Percentiles rank a stretch among this genome's conserved stretches.
Conservation (phyloP, 768 basidiomycete genomes). For the Mycena vitilis region DNA sequence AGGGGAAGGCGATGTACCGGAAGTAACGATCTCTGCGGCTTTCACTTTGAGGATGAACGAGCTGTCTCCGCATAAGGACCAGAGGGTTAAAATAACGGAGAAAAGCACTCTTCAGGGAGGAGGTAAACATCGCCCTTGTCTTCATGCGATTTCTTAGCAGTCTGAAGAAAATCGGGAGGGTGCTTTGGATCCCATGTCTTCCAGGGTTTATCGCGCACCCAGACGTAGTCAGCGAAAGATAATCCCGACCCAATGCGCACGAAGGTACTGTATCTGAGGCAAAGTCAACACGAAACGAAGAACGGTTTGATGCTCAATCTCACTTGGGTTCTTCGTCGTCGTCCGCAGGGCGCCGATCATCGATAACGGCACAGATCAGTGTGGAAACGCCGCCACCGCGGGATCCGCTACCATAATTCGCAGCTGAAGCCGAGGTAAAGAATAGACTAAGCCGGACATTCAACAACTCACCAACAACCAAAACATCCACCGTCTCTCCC, state of each 20-base stretch:
- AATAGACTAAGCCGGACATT: conserved; percentile 6
- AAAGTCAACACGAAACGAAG: conserved; percentile 3
- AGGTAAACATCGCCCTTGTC: conserved; percentile 94
- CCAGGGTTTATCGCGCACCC: conserved; percentile 88
- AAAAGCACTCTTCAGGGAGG: conserved; percentile 83
- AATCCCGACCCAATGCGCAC: conserved; percentile 92
- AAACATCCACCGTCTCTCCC: conserved; percentile 92
- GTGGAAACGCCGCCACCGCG: conserved; percentile 92
- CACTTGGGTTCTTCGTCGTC: conserved; percentile 77
- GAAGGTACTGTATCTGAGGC: conserved; percentile 82
- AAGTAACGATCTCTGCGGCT: conserved; percentile 87
- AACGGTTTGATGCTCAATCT: conserved; percentile 30
- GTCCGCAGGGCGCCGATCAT: conserved; percentile 65
- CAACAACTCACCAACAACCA: conserved; percentile 80
- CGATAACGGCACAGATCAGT: conserved; percentile 89
- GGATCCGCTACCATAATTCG: conserved; percentile 88
- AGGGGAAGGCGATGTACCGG: conserved; percentile 59
- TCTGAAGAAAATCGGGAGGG: conserved; percentile 77
- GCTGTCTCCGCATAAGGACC: conserved; percentile 51
- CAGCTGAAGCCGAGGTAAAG: conserved; percentile 60
- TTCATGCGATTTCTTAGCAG: conserved; percentile 69
- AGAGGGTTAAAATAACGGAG: conserved; percentile 1
- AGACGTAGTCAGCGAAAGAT: conserved; percentile 86
- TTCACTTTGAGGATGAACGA: conserved; percentile 96
- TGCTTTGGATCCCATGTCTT: conserved; percentile 80